Percentiles rank a stretch among this genome's conserved stretches.
Conservation (phyloP, 345 rosid species). For the Erodium maritimum region DNA sequence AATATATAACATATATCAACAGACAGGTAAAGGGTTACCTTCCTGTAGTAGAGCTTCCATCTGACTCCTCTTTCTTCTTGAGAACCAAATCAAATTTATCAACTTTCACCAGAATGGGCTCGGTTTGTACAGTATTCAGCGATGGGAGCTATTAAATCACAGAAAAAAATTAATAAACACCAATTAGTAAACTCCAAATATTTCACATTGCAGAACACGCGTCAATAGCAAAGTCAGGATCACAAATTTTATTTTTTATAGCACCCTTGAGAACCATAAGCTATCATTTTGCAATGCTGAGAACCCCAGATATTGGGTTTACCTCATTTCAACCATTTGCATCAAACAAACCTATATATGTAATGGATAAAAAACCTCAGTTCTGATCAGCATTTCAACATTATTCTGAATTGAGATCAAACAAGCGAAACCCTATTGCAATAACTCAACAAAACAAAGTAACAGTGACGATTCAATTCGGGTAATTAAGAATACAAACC, state of each 20-base stretch:
- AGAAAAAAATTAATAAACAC: neutral
- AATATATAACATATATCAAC: neutral
- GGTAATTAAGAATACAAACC: constrained; percentile 26
- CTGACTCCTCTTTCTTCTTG: constrained; percentile 72
- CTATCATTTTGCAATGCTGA: too few species aligned
- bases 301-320: too few species aligned
- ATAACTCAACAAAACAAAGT: too few species aligned
- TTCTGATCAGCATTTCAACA: too few species aligned
- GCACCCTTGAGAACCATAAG: too few species aligned
- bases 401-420: neutral
- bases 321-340: too few species aligned
- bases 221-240: too few species aligned
- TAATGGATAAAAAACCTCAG: too few species aligned
- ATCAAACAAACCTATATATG: too few species aligned
- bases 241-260: too few species aligned
- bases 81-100: constrained; percentile 91
- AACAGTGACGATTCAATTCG: too few species aligned
- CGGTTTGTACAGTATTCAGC: constrained; percentile 78
- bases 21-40: constrained; percentile 30
- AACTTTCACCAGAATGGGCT: constrained; percentile 78
- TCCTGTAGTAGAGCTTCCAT: constrained; percentile 37
- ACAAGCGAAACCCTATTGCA: neutral
- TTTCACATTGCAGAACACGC: too few species aligned
- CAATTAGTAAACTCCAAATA: neutral
- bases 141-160: constrained; percentile 55